Evolutionary conservation across 2,329 filamentous ascomycete genomes (phyloP), one percentile per base, ranked within the genome.

Genomic region (Aspergillus alliaceus): DNA sequence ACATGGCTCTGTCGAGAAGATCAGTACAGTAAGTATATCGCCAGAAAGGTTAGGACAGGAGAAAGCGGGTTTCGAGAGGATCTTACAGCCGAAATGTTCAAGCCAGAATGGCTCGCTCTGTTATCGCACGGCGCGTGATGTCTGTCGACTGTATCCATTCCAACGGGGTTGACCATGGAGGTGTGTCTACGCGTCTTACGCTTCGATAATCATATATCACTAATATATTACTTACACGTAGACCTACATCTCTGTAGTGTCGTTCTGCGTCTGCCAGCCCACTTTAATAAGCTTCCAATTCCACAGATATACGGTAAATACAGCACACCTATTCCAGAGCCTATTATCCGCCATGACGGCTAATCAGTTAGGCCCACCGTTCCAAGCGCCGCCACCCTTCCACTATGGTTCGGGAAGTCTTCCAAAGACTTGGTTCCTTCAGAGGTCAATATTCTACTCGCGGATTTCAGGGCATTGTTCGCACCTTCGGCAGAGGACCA

Each of bases 71-170:
- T 49, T 44, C 39, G 49, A 57, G 37, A 46, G 61, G 52, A 1
- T 67, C 66, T 12, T 67, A 31, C n/a, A 64, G 56, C 6, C 51
- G 65, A 2, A 20, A 69, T n/a, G 69, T 72, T 52, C 54, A 65
- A 40, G 55, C 64, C 32, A 57, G 64, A 4, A 62, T 64, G 2
- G 66, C 68, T 18, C 64, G 66, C 31, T 47, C 62, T n/a, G 42
- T 71, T 5, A 60, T 60, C n/a, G 66, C 66, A 1, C 66, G 70
- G 52, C 64, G 69, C 1, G 63, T 60, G 1, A 76, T 71, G 29
- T 72, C 66, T 24, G 66, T 76, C 8, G 63, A 67, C 0, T 65
- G 67, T 46, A 22, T 44, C 3, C 53, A 59, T 24, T 2, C n/a
- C 6, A n/a, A 12, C n/a, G 37, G 40, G 9, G 15, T 51, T 14